Base-by-base conservation (phyloP, 768 basidiomycete species). In the Trametes elegans region DNA sequence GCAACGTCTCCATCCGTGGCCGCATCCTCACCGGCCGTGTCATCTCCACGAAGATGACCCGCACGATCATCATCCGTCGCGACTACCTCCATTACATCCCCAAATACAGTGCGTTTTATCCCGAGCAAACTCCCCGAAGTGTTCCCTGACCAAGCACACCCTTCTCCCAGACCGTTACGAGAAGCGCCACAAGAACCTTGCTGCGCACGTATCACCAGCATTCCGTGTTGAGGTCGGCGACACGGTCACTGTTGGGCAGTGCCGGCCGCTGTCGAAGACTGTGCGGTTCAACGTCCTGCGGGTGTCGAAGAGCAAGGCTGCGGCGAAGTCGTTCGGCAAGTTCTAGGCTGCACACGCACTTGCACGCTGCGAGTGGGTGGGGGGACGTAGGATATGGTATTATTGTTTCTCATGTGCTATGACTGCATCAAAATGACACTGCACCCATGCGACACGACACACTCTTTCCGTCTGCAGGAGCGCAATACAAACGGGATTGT, bases 261-360 rank as follows among this genome's bases (percentile, higher is more conserved):
- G 97, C 81, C 89, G 97, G 71, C 97, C 97, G 65, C 76, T 98
- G 67, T 98, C 97, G 58, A 99, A 99, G 78, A 98, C 96, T 29
- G 93, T 98, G 68, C 91, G 97, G 46, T 99, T 99, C 88, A 99
- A 99, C 76, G 97, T 99, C 55, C 75, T 98, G 71, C 89, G 95
- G 67, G 96, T 99, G 73, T 72, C 85, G 62, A 93, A 89, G 85
- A 94, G 76, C 85, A 95, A 94, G 84, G 93, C 92, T 10, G 71
- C 92, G 29, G 74, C 84, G 55, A 97, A 96, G 81, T 78, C 89
- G 47, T 98, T 98, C 79, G 83, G 84, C 77, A 98, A 98, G 85
- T 98, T 98, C 80, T 93, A 73, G 75, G 62, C 55, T 53, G 45
- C 19, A 59, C n/a, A n/a, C n/a, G n/a, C n/a, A n/a, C 18, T 45